phyloP scores from a whole-genome alignment of 306 rosid genomes.

The Trichosanthes truncata region DNA sequence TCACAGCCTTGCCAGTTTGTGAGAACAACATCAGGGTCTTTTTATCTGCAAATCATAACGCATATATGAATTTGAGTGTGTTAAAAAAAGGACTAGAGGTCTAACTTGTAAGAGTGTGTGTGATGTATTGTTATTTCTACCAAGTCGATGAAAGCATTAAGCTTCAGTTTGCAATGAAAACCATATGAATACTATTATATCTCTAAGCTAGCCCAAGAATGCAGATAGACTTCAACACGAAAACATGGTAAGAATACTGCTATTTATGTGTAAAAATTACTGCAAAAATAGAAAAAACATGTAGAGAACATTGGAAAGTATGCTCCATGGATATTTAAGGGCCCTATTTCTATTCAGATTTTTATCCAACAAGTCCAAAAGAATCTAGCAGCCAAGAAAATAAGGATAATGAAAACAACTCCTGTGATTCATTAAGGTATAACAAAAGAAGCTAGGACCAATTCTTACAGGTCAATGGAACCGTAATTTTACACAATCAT shows the following conservation, averaged over 20 bases:
- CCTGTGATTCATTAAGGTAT: background rate
- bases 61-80: background rate
- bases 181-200: background rate
- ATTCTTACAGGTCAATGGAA: background rate
- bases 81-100: background rate
- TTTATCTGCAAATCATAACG: background rate
- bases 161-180: background rate
- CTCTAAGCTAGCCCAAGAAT: background rate
- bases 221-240: background rate
- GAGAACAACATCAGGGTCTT: background rate
- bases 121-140: background rate
- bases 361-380: background rate
- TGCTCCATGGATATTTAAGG: background rate
- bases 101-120: background rate
- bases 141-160: background rate
- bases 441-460: background rate
- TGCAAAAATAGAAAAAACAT: background rate
- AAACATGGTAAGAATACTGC: background rate
- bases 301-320: background rate
- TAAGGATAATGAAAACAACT: background rate
- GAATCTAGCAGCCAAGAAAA: background rate
- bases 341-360: background rate
- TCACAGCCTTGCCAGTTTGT: background rate
- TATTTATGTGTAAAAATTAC: background rate
- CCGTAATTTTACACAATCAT: background rate